A percentile compares a stretch with the other conserved stretches of the same genome.
Conservation (phyloP, 208 protist genomes). For the Trypanosoma platydactyli region DNA sequence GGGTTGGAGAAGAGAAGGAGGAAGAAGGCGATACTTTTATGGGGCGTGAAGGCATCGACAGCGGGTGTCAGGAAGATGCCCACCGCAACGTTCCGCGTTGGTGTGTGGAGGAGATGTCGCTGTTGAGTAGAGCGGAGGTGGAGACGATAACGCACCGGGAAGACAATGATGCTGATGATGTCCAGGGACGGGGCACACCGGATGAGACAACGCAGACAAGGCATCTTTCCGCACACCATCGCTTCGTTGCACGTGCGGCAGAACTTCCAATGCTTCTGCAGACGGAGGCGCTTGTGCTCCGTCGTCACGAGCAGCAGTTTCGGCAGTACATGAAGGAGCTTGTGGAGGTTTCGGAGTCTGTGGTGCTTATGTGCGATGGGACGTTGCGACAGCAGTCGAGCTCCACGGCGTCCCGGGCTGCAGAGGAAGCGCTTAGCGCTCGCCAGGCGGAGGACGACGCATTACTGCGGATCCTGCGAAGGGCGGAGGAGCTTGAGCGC, state of each 20-base stretch:
- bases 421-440: background rate
- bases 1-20: too few relatives aligned
- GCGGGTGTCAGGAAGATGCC: background rate
- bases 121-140: constrained; percentile 18
- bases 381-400: constrained; percentile 2
- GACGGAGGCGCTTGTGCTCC: constrained; percentile 54
- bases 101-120: constrained; percentile 5
- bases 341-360: constrained; percentile 59
- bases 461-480: constrained; percentile 11
- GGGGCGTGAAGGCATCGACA: background rate
- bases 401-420: background rate
- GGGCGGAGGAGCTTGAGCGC: constrained; percentile 24
- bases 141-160: constrained; percentile 6
- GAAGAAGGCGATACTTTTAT: too few relatives aligned
- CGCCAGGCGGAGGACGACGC: constrained; percentile 14
- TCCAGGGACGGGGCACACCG: background rate
- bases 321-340: constrained; percentile 67
- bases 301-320: constrained; percentile 61
- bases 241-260: too few relatives aligned
- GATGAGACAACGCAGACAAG: background rate
- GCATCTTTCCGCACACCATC: constrained; percentile 13
- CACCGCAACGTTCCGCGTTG: background rate
- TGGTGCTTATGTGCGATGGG: constrained; percentile 24
- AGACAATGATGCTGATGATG: background rate
- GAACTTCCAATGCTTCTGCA: constrained; percentile 81